Base-by-base conservation (phyloP, 2,329 filamentous ascomycete genomes). In the Lecanoromycetidae sp. region DNA sequence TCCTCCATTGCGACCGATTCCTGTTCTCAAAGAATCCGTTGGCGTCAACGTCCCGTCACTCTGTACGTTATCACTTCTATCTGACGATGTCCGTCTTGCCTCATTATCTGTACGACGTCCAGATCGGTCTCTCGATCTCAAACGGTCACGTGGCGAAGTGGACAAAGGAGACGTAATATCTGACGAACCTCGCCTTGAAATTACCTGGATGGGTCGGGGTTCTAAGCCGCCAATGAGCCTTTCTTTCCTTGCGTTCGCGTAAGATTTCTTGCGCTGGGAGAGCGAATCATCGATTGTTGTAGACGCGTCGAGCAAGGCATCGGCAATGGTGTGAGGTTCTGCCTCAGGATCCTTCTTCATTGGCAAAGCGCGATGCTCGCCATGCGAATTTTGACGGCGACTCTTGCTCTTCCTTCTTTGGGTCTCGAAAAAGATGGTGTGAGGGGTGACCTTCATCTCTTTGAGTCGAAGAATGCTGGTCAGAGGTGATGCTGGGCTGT, bases 371-470 rank as follows among this genome's bases (percentile, higher is more conserved):
- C 30, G 60, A 55, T 36, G 50, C 54, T 54, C 53, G 55, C 57
- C 33, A 52, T 17, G 45, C 32, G 34, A 47, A 17, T 35, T 45
- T 27, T 32, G 48, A 8, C 29, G 49, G 23, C 34, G 47, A 33
- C 23, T 35, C 47, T 32, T 50, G 38, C 8, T 38, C 34, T 22
- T 46, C 7, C 77, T 69, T 33, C 72, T 73, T 32, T 78, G 76
- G 46, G 88, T 87, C 55, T 95, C 87, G 58, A 96, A 96, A 59
- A 96, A 83, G 1, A 98, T 82, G 0, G 86, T 96, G 59, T 94
- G 86, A 3, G 85, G 83, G 2, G 80, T 84, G 26, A 95, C 79
- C 10, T 80, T 79, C 43, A 94, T 68, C 33, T 79, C 80, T 53
- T 84, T 82, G 20, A 96, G 66, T 1, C 80, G 74, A 5, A 96